phyloP scores from a whole-genome alignment of 768 basidiomycete genomes.

The Tricholoma flavovirens region DNA sequence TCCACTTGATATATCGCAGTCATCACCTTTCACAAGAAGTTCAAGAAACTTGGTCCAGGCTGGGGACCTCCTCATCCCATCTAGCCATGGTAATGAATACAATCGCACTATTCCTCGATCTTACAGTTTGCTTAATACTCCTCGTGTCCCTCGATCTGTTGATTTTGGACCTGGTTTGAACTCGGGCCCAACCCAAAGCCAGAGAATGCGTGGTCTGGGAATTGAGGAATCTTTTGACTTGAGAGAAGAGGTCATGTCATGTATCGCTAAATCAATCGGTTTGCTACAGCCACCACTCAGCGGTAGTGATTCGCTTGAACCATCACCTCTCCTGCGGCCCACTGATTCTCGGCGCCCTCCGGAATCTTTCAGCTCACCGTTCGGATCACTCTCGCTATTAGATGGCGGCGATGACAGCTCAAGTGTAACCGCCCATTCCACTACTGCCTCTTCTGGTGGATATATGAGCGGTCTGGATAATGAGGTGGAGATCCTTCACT shows the following conservation, averaged over 20 bases:
- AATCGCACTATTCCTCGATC: constrained; percentile 42
- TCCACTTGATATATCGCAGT: constrained; percentile 5
- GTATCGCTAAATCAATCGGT: constrained; percentile 96
- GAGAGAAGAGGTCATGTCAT: constrained; percentile 95
- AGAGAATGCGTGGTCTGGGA: constrained; percentile 23
- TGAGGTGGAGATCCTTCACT: constrained; percentile 94
- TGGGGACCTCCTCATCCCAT: constrained; percentile 66
- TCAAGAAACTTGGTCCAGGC: constrained; percentile 64
- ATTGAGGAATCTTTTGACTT: constrained; percentile 78
- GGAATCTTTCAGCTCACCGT: constrained; percentile 54
- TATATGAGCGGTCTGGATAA: constrained; percentile 88
- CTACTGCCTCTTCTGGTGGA: constrained; percentile 39
- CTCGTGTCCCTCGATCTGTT: constrained; percentile 31
- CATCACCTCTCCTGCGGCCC: constrained; percentile 58
- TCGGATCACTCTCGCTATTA: constrained; percentile 67
- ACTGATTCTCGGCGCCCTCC: constrained; percentile 33
- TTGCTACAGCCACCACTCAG: constrained; percentile 82
- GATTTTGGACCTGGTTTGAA: constrained; percentile 18
- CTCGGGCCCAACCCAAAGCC: not conserved
- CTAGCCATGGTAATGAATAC: constrained; percentile 40
- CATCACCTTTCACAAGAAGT: constrained; percentile 18
- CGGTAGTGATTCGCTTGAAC: constrained; percentile 57
- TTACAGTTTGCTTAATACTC: constrained; percentile 46
- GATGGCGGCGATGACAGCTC: constrained; percentile 68
- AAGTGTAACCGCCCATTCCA: constrained; percentile 58